Percentiles rank a stretch among this genome's conserved stretches.
Evolutionary conservation across 2,329 filamentous ascomycete genomes (phyloP).

Genomic region (Botrytis sinoallii): DNA sequence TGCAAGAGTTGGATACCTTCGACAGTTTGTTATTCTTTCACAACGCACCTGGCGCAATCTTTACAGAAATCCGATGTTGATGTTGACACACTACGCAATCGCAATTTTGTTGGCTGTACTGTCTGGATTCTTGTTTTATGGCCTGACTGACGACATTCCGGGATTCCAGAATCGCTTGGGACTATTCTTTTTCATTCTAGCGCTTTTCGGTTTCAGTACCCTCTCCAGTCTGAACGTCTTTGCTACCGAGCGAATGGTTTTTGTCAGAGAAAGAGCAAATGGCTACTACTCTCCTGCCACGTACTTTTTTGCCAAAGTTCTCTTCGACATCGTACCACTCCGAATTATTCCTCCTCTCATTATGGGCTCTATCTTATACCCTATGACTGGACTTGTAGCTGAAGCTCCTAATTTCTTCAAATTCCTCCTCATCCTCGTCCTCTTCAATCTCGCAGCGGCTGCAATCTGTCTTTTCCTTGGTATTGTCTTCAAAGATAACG

Average conservation of each 20-base stretch:
- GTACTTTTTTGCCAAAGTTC: conserved; percentile 92
- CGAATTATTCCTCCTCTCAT: conserved; percentile 90
- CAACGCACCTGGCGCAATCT: conserved; percentile 93
- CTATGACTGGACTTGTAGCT: conserved; percentile 91
- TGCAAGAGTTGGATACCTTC: conserved; percentile 70
- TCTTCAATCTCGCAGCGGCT: conserved; percentile 94
- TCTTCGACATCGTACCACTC: conserved; percentile 97
- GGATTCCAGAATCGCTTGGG: conserved; percentile 97
- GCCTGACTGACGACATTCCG: conserved; percentile 89
- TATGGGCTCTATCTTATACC: conserved; percentile 93
- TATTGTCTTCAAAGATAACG: conserved; percentile 86
- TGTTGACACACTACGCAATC: conserved; percentile 98
- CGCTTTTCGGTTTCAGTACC: conserved; percentile 94
- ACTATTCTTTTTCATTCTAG: conserved; percentile 95
- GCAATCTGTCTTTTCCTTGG: conserved; percentile 95
- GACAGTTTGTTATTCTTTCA: conserved; percentile 88
- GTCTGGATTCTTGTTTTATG: conserved; percentile 94
- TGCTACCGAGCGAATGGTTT: conserved; percentile 82
- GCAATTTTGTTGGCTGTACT: conserved; percentile 92
- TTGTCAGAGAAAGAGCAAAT: conserved; percentile 90
- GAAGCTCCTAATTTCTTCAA: conserved; percentile 81
- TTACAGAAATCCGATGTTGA: conserved; percentile 95
- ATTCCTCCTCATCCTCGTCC: conserved; percentile 85
- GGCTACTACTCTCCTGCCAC: conserved; percentile 93
- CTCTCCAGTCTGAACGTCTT: conserved; percentile 93